Evolutionary conservation across 257 asterid genomes (phyloP).

Genomic region (Prunella vulgaris): DNA sequence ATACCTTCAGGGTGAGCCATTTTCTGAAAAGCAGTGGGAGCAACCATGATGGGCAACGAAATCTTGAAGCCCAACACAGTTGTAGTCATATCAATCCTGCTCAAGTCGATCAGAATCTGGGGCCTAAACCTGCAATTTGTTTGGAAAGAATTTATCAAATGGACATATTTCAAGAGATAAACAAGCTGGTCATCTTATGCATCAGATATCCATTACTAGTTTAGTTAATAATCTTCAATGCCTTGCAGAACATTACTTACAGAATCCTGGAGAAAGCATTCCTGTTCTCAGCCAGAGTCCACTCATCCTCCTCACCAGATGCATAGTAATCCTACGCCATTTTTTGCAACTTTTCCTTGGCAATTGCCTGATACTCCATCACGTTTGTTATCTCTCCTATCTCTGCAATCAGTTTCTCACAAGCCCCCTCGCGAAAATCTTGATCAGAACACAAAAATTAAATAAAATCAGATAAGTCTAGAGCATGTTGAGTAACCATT

Average conservation of each 20-base stretch:
- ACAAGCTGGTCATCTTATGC: background rate
- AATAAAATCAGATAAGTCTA: conserved; percentile 7
- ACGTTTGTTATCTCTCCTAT: conserved; percentile 86
- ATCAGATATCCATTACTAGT: too few relatives aligned
- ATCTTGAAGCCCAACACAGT: conserved; percentile 60
- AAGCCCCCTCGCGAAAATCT: conserved; percentile 25
- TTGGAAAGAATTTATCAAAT: background rate
- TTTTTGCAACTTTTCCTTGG: conserved; percentile 86
- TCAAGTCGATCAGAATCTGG: conserved; percentile 78
- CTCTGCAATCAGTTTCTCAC: conserved; percentile 7
- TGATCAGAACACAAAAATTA: background rate
- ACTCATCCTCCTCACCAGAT: conserved; percentile 95
- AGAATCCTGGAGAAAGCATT: conserved; percentile 89
- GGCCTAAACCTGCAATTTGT: conserved; percentile 64
- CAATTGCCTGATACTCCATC: conserved; percentile 80
- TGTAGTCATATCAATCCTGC: conserved; percentile 55
- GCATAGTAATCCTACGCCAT: conserved; percentile 94
- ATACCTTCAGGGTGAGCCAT: conserved; percentile 94
- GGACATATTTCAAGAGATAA: background rate
- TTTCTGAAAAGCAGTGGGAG: conserved; percentile 92
- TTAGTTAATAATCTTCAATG: too few relatives aligned
- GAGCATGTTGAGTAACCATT: background rate
- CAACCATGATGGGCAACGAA: conserved; percentile 91
- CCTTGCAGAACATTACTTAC: too few relatives aligned
- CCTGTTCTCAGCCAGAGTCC: conserved; percentile 88